Percentiles rank a stretch among this genome's conserved stretches.
Conservation (phyloP, 768 basidiomycete species). For the Tubosaeta brunneosetosa region DNA sequence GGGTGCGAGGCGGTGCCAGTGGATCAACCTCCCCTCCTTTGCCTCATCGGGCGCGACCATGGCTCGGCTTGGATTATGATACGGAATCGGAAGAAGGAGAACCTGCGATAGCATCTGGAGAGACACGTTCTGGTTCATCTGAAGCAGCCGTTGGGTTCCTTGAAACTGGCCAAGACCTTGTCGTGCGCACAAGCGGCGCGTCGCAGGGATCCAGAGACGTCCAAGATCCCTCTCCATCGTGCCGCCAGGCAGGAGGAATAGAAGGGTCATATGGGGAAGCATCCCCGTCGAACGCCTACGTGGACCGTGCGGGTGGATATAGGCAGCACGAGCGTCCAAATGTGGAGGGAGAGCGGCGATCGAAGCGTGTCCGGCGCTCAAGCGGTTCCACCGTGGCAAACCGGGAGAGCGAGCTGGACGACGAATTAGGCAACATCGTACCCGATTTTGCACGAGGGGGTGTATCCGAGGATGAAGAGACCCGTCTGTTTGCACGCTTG, state of each 20-base stretch:
- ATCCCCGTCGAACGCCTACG: background rate
- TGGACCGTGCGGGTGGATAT: conserved; percentile 4
- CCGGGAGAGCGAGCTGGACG: background rate
- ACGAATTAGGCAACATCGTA: conserved; percentile 13
- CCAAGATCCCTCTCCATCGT: conserved; percentile 1
- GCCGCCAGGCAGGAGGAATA: background rate
- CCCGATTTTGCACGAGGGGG: conserved; percentile 4
- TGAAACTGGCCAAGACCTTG: conserved; percentile 7
- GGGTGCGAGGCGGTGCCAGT: conserved; percentile 15
- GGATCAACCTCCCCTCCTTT: conserved; percentile 20
- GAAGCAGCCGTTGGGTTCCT: background rate
- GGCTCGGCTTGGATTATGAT: conserved; percentile 16
- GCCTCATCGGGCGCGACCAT: conserved; percentile 18
- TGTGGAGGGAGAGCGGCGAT: conserved; percentile 25
- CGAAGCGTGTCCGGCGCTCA: conserved; percentile 24
- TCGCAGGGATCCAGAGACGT: conserved; percentile 3
- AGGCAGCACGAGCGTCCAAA: conserved; percentile 12
- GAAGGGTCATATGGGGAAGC: conserved; percentile 11
- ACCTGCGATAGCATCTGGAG: conserved; percentile 1
- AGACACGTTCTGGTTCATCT: background rate
- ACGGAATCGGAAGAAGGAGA: conserved; percentile 13
- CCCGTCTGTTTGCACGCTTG: conserved; percentile 13
- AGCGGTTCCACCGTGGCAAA: conserved; percentile 13
- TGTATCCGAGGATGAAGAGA: background rate
- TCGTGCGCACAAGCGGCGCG: conserved; percentile 15